Evolutionary conservation across 2,329 filamentous ascomycete species (phyloP), one percentile per base, ranked within the genome.

Genomic region (Fusarium abutilonis): DNA sequence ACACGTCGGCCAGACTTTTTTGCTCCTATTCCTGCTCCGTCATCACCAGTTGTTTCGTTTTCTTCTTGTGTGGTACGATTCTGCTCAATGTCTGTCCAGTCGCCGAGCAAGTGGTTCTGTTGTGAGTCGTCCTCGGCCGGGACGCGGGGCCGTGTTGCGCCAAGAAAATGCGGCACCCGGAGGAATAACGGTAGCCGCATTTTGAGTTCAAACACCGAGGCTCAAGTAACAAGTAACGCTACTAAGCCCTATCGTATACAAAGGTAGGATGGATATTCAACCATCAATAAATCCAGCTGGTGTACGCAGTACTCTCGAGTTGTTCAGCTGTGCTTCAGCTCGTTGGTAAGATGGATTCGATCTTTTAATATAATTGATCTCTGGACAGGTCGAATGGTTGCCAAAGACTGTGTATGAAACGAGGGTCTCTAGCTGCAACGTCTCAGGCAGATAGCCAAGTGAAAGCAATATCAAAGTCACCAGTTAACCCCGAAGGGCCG

Each of bases 21-120:
- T 17, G 43, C 28, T 19, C 36, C 46, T 9, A 44, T 21, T 14
- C 41, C 43, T 6, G 29, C 28, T 9, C 13, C 13, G 2, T 53
- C n/a, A 14, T 34, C 46, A 26, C 31, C 11, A 14, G 39, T 36
- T 13, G 7, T 26, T 15, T 14, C 51, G 31, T 45, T 28, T 13
- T 10, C 54, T 35, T 23, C 47, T 6, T 42, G 29, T 2, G 32
- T 28, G 8, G 31, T 38, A 26, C 41, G 19, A 7, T 47, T 44
- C 21, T 65, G 56, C 14, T 59, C 67, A 29, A 46, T 28, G 43
- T 66, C 52, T 32, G 43, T 55, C 64, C 67, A 70, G 26, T 63
- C 55, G 41, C 47, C 55, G 13, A 70, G 63, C n/a, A 69, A 54
- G 10, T 54, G 52, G 28, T 49, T 44, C 31, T 52, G 64, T 50